Evolutionary conservation across 257 asterid genomes (phyloP), one percentile per base, ranked within the genome.

Genomic region (Nicotiana obtusifolia): DNA sequence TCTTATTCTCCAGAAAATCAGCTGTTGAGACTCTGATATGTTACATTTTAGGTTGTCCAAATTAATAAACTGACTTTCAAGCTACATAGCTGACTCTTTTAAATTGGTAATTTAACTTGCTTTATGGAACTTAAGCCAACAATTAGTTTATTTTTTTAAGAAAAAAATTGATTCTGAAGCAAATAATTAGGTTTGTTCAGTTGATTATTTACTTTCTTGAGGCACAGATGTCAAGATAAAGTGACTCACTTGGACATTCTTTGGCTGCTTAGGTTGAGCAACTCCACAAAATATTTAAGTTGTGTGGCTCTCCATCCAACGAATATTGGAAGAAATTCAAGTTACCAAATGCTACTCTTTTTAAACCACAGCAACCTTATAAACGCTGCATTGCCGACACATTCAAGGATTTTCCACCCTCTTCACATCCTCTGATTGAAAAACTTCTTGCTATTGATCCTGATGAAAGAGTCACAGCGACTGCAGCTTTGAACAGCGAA

Each of bases 231-330:
- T 71, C 14, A 75, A 24, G 41, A 52, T 15, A 15, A 73, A 24
- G 13, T 73, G 62, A 75, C 79, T 75, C 41, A 49, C 22, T 49
- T 24, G 79, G 78, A 75, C 79, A 49, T n/a, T 80, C 15, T 24
- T 65, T 84, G 59, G 24, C 73, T 82, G 19, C 69, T 44, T 78
- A 95, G 99, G 97, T 95, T 75, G 98, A 93, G 90, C 99, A 95
- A 85, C 92, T 95, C 59, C 99, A 95, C 91, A 93, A 90, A 87
- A 91, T 95, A 88, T 92, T 93, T 84, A 93, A 92, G 81, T 88
- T 95, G 78, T 95, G 98, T 77, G 99, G 99, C 81, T 92, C 99
- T 60, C 99, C 98, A 26, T 71, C 92, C 0, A 97, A 95, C 79
- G 99, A 90, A 67, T 95, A 90, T 85, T 95, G 97, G 98, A 93